Conservation (phyloP, 1,284 basidiomycete genomes). For the Tilletia caries region DNA sequence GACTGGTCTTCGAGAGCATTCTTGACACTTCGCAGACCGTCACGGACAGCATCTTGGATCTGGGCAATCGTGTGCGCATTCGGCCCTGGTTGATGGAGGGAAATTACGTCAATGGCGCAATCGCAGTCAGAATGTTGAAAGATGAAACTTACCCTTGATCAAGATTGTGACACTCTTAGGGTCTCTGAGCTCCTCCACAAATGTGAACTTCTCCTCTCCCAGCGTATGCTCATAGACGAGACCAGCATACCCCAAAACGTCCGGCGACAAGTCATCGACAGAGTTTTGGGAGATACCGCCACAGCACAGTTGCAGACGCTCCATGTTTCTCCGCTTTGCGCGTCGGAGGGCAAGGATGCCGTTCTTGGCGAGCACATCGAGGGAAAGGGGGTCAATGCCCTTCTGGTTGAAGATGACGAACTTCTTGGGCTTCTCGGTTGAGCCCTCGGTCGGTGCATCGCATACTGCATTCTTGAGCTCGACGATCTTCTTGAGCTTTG, state of each 20-base stretch:
- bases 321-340: constrained; percentile 76
- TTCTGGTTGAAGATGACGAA: constrained; percentile 99
- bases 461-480: constrained; percentile 95
- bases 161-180: constrained; percentile 96
- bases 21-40: constrained; percentile 93
- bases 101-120: no score
- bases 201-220: constrained; percentile 98
- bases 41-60: constrained; percentile 93
- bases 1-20: constrained; percentile 89
- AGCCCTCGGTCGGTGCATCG: constrained; percentile 55
- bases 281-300: constrained; percentile 96
- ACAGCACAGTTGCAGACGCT: constrained; percentile 66
- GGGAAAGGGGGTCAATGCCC: constrained; percentile 94
- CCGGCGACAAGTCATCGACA: constrained; percentile 88
- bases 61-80: constrained; percentile 94
- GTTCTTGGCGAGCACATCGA: constrained; percentile 95
- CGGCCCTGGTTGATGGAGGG: constrained; percentile 60
- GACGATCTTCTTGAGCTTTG: constrained; percentile 92
- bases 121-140: no score
- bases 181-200: constrained; percentile 91
- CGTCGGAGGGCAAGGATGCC: constrained; percentile 90
- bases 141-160: constrained; percentile 58
- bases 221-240: constrained; percentile 98
- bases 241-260: constrained; percentile 91
- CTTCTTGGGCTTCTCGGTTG: constrained; percentile 64